These are phyloP conservation scores for Agastache rugosa DNA, from an alignment of 257 asterid species.

Conservation along the genomic window DNA sequence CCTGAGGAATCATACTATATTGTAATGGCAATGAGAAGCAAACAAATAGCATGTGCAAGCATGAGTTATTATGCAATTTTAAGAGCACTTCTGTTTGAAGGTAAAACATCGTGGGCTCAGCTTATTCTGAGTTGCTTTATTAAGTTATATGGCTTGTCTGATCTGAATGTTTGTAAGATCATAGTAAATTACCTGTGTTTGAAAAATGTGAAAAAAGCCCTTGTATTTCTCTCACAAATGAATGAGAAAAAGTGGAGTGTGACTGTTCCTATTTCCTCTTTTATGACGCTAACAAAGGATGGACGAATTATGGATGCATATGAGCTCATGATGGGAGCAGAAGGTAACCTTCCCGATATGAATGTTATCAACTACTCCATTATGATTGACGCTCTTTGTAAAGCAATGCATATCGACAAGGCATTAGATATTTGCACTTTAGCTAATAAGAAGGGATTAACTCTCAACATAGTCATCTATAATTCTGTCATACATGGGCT, in stretches of 20 bases:
- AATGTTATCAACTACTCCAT: constrained; percentile 61
- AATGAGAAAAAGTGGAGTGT: constrained; percentile 41
- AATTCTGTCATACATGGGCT: constrained; percentile 77
- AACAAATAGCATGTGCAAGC: constrained; percentile 41
- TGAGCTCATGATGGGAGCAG: constrained; percentile 63
- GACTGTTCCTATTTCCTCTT: constrained; percentile 50
- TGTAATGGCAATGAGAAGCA: constrained; percentile 51
- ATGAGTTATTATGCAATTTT: constrained; percentile 56
- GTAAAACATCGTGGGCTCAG: constrained; percentile 48
- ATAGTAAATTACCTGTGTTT: constrained; percentile 58
- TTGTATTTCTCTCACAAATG: constrained; percentile 50
- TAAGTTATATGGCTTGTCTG: constrained; percentile 60
- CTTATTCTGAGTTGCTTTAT: constrained; percentile 60
- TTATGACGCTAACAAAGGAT: constrained; percentile 49
- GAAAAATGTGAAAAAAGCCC: constrained; percentile 55
- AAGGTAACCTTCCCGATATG: constrained; percentile 52
- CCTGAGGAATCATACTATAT: constrained; percentile 54
- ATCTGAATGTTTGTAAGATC: constrained; percentile 47
- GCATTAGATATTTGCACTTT: constrained; percentile 71
- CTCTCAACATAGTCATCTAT: constrained; percentile 63
- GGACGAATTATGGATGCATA: constrained; percentile 69
- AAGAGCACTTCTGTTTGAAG: constrained; percentile 56
- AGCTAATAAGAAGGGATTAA: constrained; percentile 55
- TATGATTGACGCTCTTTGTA: constrained; percentile 72
- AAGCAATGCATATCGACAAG: constrained; percentile 54